Evolutionary conservation across 2,329 filamentous ascomycete genomes (phyloP).

Genomic region (Akanthomyces uredinophilus): DNA sequence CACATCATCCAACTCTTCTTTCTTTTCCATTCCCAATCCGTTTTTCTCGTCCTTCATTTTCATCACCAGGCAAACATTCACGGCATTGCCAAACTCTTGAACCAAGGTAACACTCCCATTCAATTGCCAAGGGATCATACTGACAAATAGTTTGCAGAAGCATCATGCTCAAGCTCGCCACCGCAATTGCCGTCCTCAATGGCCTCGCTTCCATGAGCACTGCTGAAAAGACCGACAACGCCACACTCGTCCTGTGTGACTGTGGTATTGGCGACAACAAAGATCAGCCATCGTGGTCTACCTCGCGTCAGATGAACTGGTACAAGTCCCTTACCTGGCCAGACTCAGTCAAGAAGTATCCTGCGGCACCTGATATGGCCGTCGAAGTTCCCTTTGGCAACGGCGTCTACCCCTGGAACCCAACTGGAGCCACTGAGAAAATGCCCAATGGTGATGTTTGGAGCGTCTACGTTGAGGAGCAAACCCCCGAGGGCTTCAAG

Average conservation of each 20-base stretch:
- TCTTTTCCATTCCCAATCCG: not conserved
- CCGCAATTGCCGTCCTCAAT: slow-evolving; percentile 8
- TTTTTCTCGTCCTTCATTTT: not conserved
- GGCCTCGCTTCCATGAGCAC: slow-evolving; percentile 14
- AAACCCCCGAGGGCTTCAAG: slow-evolving; percentile 35
- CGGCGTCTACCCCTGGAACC: slow-evolving; percentile 36
- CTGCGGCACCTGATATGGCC: slow-evolving; percentile 33
- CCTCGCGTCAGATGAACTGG: slow-evolving; percentile 41
- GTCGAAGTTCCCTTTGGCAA: slow-evolving; percentile 35
- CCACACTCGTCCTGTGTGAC: slow-evolving; percentile 37
- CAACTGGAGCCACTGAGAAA: slow-evolving; percentile 32
- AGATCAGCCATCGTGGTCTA: slow-evolving; percentile 36
- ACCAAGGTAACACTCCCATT: not conserved
- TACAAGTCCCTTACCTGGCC: slow-evolving; percentile 36
- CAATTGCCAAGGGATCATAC: not conserved
- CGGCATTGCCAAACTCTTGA: not conserved
- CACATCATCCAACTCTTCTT: not conserved
- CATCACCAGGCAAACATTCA: not conserved
- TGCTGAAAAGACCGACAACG: slow-evolving; percentile 26
- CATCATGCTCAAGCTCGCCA: slow-evolving; percentile 19
- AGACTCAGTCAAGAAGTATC: slow-evolving; percentile 28
- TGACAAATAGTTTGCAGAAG: not conserved
- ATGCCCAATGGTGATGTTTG: slow-evolving; percentile 36
- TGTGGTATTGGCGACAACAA: slow-evolving; percentile 39
- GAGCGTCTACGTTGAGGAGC: slow-evolving; percentile 38